Percentiles rank a stretch among this genome's conserved stretches.
phyloP scores from a whole-genome alignment of 164 flowering plant genomes.

The Magnolia sinica region DNA sequence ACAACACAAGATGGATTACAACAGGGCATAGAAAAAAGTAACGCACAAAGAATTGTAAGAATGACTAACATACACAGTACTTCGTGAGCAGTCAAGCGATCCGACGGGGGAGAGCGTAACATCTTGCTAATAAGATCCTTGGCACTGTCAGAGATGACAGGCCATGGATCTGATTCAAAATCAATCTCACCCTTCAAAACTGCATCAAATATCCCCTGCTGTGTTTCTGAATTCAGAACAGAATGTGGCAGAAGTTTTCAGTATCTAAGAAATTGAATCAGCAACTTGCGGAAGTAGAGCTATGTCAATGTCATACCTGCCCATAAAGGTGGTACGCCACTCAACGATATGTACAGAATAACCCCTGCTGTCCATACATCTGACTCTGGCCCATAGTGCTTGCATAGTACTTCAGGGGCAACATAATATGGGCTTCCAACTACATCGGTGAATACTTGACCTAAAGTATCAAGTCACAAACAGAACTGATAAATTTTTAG shows the following conservation, averaged over 20 bases:
- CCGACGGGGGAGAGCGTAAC: conserved; percentile 76
- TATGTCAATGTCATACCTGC: conserved; percentile 55
- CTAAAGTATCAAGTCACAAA: conserved; percentile 34
- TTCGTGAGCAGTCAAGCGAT: conserved; percentile 93
- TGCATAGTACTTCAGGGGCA: conserved; percentile 94
- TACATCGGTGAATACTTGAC: conserved; percentile 89
- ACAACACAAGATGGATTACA: no score
- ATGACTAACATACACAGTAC: conserved; percentile 66
- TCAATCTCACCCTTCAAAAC: conserved; percentile 92
- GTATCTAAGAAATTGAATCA: conserved; percentile 1
- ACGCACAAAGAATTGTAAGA: not conserved
- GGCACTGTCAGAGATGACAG: conserved; percentile 90
- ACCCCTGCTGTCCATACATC: conserved; percentile 99
- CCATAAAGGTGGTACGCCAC: conserved; percentile 99
- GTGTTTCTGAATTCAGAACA: conserved; percentile 45
- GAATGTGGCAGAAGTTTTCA: not conserved
- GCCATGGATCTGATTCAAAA: conserved; percentile 99
- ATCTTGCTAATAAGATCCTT: conserved; percentile 88
- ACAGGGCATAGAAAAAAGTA: not conserved
- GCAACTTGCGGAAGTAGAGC: not conserved
- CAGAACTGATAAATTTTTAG: conserved; percentile 1
- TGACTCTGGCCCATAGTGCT: conserved; percentile 93
- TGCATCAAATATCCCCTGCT: conserved; percentile 75
- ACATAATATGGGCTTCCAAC: conserved; percentile 99
- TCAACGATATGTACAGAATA: conserved; percentile 77